Conservation (phyloP, 2,329 filamentous ascomycete genomes). For the Ascochyta koolunga region DNA sequence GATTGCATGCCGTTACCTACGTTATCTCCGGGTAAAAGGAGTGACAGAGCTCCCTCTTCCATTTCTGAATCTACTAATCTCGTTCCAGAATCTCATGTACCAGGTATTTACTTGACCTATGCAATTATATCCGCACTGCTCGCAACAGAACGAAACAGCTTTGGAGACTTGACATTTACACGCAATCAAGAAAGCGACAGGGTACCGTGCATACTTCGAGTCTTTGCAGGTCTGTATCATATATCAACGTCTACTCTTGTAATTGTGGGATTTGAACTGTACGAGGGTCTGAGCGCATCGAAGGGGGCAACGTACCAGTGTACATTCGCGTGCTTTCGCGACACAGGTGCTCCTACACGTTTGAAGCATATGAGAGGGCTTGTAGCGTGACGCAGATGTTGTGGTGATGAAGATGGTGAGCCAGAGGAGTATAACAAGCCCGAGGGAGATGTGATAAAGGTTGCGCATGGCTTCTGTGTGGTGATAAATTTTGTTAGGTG, state of each 20-base stretch:
- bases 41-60: too few relatives aligned
- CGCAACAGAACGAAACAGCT: background rate
- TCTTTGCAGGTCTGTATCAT: background rate
- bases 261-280: too few relatives aligned
- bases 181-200: background rate
- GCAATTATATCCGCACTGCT: background rate
- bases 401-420: background rate
- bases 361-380: background rate
- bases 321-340: background rate
- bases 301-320: background rate
- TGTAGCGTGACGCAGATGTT: background rate
- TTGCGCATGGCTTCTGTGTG: background rate
- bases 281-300: background rate
- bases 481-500: background rate
- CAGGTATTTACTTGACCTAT: too few relatives aligned
- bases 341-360: background rate
- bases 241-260: background rate
- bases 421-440: background rate
- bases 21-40: too few relatives aligned
- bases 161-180: background rate
- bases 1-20: background rate
- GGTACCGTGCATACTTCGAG: background rate
- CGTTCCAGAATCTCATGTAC: background rate
- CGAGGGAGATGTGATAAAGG: background rate
- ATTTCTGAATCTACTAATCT: background rate